Conservation (phyloP, 495 filamentous ascomycete genomes). For the Lophium mytilinum region DNA sequence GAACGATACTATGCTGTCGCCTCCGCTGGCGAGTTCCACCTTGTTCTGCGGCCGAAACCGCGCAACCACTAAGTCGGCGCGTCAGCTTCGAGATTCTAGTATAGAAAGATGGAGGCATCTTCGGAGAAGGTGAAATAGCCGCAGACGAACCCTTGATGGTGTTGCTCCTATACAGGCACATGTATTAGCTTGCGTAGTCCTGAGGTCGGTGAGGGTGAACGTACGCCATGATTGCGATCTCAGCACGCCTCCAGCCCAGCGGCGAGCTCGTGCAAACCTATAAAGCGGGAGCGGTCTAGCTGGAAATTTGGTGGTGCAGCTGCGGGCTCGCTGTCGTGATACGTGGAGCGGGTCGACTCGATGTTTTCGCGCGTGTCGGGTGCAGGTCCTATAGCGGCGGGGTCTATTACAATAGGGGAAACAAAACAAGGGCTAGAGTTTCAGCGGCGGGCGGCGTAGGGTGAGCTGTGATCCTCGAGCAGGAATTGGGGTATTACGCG, state of each 20-base stretch:
- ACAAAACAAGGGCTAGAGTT: too few species aligned
- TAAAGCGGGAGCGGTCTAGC: not conserved
- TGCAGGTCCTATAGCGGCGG: not conserved
- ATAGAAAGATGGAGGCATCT: not conserved
- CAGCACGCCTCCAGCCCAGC: conserved; percentile 12
- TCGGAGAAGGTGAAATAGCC: conserved; percentile 12
- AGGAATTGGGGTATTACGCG: too few species aligned
- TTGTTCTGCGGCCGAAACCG: conserved; percentile 96
- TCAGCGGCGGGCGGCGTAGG: too few species aligned
- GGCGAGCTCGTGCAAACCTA: not conserved
- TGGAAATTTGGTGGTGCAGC: not conserved
- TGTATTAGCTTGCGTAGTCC: conserved; percentile 4
- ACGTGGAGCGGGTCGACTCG: not conserved
- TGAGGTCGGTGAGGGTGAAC: conserved; percentile 20
- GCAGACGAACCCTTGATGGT: conserved; percentile 57
- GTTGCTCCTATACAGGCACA: conserved; percentile 44
- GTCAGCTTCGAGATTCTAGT: conserved; percentile 12
- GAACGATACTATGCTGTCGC: conserved; percentile 84
- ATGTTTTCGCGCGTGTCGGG: conserved; percentile 9
- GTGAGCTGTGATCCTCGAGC: too few species aligned
- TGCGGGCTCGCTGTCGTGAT: conserved; percentile 17
- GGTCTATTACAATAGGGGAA: too few species aligned
- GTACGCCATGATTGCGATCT: conserved; percentile 42
- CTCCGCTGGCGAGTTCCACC: conserved; percentile 78
- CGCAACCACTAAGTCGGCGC: conserved; percentile 60